Evolutionary conservation across 192 early-diverging fungal genomes (phyloP).

Genomic region (Gonapodya prolifera): DNA sequence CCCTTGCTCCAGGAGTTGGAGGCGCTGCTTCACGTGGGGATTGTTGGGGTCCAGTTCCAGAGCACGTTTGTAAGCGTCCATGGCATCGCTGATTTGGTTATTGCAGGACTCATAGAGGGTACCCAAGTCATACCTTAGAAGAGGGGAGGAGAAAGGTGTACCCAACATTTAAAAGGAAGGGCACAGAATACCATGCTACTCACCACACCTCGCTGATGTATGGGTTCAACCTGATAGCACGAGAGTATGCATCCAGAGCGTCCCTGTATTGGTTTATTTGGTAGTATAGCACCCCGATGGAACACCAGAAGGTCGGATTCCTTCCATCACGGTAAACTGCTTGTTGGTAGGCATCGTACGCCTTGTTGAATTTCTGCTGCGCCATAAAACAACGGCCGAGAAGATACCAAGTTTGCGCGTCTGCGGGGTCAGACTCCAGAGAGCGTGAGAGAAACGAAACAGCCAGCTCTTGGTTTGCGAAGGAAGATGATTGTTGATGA

Average conservation of each 20-base stretch:
- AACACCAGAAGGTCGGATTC: conserved; percentile 97
- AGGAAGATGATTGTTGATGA: conserved; percentile 69
- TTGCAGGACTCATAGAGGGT: conserved; percentile 96
- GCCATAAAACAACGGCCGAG: conserved; percentile 95
- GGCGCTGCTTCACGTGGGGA: conserved; percentile 69
- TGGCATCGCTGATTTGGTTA: conserved; percentile 89
- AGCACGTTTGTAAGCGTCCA: conserved; percentile 91
- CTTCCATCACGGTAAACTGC: conserved; percentile 85
- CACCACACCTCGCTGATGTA: conserved; percentile 95
- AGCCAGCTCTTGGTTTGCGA: conserved; percentile 74
- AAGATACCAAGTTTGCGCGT: conserved; percentile 90
- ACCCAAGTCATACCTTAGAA: conserved; percentile 64
- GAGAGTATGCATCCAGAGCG: conserved; percentile 92
- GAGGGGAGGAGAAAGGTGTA: neutral
- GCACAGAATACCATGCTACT: conserved; percentile 1
- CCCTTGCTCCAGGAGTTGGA: conserved; percentile 3
- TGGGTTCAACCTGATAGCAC: conserved; percentile 86
- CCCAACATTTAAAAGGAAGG: conserved; percentile 15
- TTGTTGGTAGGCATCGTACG: conserved; percentile 96
- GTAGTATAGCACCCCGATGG: conserved; percentile 96
- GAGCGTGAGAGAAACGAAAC: conserved; percentile 71
- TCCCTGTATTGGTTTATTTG: conserved; percentile 90
- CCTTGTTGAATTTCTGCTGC: conserved; percentile 84
- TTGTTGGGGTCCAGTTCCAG: conserved; percentile 87
- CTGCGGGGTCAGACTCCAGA: conserved; percentile 69